Evolutionary conservation across 2,329 filamentous ascomycete species (phyloP).

Genomic region (Arthrobotrys entomopaga): DNA sequence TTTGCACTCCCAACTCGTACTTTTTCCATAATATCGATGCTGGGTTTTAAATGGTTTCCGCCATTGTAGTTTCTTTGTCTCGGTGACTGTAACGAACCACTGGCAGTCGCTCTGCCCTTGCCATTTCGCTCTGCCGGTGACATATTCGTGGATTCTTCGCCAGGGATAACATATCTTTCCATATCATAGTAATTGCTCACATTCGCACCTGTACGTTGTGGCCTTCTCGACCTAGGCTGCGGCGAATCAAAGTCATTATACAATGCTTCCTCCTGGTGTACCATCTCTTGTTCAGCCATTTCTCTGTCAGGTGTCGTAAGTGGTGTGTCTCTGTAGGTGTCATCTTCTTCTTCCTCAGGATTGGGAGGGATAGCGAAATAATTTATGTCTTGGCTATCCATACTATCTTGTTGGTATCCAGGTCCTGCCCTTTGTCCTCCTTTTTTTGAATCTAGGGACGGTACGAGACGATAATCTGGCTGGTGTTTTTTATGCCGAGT

Average conservation of each 20-base stretch:
- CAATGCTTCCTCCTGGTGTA: not conserved
- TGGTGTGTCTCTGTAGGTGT: slow-evolving; percentile 32
- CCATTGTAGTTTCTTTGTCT: slow-evolving; percentile 7
- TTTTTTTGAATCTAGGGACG: slow-evolving; percentile 21
- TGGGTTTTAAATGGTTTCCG: slow-evolving; percentile 1
- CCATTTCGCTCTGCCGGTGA: slow-evolving; percentile 5
- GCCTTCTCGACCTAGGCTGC: slow-evolving; percentile 12
- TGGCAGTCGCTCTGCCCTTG: slow-evolving; percentile 14
- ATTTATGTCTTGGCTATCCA: slow-evolving; percentile 9
- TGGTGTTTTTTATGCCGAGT: slow-evolving; percentile 20
- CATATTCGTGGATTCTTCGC: not conserved
- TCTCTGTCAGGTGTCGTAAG: slow-evolving; percentile 17
- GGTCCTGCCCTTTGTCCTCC: not conserved
- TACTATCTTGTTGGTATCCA: not conserved
- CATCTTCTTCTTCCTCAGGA: slow-evolving; percentile 32
- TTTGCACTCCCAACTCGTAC: slow-evolving; percentile 7
- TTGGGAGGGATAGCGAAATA: slow-evolving; percentile 24
- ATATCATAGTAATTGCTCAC: slow-evolving; percentile 33
- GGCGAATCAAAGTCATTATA: not conserved
- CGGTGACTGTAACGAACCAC: not conserved
- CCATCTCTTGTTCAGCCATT: not conserved
- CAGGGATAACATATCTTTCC: slow-evolving; percentile 25
- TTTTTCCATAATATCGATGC: slow-evolving; percentile 9
- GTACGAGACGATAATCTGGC: not conserved
- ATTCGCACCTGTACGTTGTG: slow-evolving; percentile 26